Base-by-base conservation (phyloP, 2,329 filamentous ascomycete species). In the Fusarium scirpi region DNA sequence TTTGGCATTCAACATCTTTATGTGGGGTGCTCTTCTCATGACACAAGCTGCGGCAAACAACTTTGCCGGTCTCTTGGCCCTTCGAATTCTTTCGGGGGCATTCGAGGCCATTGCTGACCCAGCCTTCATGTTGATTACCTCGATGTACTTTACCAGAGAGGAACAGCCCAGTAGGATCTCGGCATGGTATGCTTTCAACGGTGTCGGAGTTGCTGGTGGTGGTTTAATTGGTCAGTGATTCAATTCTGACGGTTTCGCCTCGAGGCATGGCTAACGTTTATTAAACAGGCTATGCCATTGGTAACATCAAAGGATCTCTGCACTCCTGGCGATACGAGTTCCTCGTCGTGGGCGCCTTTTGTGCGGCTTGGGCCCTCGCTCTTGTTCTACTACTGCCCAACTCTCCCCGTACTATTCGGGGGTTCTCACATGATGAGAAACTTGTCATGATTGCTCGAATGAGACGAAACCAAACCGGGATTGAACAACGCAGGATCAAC, bases 291-390 rank as follows among this genome's bases (percentile, higher is more conserved):
- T 90, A 87, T 59, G 88, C 84, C 0, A 90, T 91, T 47, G 89
- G 89, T 2, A 83, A 89, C 67, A 88, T 89, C 69, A 81, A 83
- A 41, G 87, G 86, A 16, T 80, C 82, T 2, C 81, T 91, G 22
- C 82, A 85, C 0, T 86, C 85, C 0, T 92, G 90, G 90, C 88
- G 87, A 73, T 92, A 90, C 68, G 89, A 92, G 58, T 92, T 92
- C 74, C 78, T 92, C 18, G 85, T 92, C n/a, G 89, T 89, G 6
- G 83, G 83, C 10, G 82, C 86, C 2, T 81, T 91, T 13, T 91
- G 88, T 62, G 82, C 86, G 18, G 62, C 82, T 15, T 91, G 89
- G 85, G 90, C 87, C 3, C 82, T 90, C 10, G 78, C 88, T 13
- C 86, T 91, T 74, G 81, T 85, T 44, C 76, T 88, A 20, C 78